A percentile compares a stretch with the other conserved stretches of the same genome.
phyloP scores from a whole-genome alignment of 129 eudicot species.

The Sambucus nigra region DNA sequence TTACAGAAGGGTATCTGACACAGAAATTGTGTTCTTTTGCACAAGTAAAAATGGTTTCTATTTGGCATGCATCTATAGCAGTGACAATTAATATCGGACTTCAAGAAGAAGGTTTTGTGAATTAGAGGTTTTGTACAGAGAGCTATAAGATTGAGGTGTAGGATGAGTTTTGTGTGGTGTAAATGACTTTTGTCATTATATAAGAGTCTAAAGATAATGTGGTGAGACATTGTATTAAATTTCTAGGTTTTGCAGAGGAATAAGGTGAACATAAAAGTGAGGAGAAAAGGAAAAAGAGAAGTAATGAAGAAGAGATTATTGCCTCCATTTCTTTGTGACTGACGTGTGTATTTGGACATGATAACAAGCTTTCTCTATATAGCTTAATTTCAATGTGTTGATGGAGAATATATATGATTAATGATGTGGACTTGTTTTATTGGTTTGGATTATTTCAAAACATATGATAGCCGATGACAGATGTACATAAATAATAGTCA shows the following conservation, averaged over 20 bases:
- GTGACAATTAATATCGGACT: conserved; percentile 9
- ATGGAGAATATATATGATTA: no score
- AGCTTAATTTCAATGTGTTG: no score
- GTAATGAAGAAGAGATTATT: not conserved
- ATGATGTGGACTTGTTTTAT: no score
- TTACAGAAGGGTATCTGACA: conserved; percentile 10
- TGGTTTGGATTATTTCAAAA: no score
- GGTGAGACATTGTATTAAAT: no score
- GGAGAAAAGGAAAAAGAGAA: not conserved
- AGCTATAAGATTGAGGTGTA: conserved; percentile 3
- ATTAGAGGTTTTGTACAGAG: conserved; percentile 14
- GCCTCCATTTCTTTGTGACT: conserved; percentile 3
- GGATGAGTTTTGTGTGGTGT: conserved; percentile 7
- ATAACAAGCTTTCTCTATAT: no score
- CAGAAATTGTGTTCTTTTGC: not conserved
- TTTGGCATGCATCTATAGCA: conserved; percentile 6
- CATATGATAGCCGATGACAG: no score
- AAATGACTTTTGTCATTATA: not conserved
- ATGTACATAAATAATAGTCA: no score
- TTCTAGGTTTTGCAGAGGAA: not conserved
- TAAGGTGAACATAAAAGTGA: not conserved
- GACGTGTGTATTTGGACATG: no score
- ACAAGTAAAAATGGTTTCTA: conserved; percentile 3
- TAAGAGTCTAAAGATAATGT: not conserved
- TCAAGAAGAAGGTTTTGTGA: not conserved